phyloP scores from a whole-genome alignment of 257 asterid genomes.

The Solanum tacnaense region DNA sequence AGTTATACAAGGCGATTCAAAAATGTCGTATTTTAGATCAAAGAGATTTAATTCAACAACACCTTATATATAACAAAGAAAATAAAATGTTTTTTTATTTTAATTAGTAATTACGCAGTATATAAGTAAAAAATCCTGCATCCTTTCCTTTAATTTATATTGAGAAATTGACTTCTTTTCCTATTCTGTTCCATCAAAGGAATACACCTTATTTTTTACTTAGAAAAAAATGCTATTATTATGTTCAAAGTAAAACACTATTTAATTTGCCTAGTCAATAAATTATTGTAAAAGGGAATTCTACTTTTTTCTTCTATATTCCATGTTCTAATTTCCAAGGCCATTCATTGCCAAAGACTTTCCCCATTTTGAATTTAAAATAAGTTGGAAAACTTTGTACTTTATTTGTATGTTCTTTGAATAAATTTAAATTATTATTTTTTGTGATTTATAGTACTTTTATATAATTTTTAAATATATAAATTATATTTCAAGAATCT shows the following conservation, averaged over 20 bases:
- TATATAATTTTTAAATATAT: too few species aligned
- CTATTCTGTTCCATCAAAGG: neutral
- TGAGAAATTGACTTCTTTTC: neutral
- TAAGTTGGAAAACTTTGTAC: neutral
- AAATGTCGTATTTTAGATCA: neutral
- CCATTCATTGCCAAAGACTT: neutral
- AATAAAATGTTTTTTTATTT: too few species aligned
- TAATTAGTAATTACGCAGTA: neutral
- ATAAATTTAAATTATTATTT: too few species aligned
- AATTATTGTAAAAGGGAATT: neutral
- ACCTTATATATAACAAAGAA: neutral
- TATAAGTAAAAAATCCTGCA: too few species aligned
- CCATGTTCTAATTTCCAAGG: neutral
- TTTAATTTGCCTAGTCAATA: neutral
- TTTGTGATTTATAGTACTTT: too few species aligned
- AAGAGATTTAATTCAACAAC: neutral
- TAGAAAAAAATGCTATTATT: neutral
- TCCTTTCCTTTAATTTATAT: neutral
- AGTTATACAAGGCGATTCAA: neutral
- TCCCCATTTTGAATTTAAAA: neutral
- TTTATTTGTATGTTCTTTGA: too few species aligned
- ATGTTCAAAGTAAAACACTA: neutral
- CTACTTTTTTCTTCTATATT: neutral
- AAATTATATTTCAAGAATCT: too few species aligned
- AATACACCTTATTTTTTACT: neutral